Base-by-base conservation (phyloP, 345 rosid genomes). In the Brassica carinata region DNA sequence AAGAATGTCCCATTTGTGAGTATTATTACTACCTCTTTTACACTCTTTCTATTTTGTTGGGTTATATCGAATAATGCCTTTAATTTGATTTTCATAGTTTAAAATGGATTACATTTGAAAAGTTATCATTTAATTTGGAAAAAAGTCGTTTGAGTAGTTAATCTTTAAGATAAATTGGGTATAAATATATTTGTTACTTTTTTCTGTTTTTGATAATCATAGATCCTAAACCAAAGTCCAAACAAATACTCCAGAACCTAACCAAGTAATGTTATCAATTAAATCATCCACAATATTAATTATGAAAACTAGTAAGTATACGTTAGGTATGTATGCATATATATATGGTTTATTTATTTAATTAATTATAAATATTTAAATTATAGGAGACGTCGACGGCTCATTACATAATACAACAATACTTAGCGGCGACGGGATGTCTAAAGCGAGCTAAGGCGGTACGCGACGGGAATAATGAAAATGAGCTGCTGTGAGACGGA, bases 401-500 rank as follows among this genome's bases (percentile, higher is more conserved):
- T 4, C 86, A 87, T 83, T 95, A 95, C 65, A 94, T 92, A 30
- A 87, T 91, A 84, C 91, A 94, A n/a, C 98, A 94, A 59, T 94
- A 92, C 82, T 73, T 92, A 86, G 98, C 98, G 17, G 94, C 98
- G 2, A 87, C 98, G 10, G 97, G 98, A 19, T 86, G 95, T 78
- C 76, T 87, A 62, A 90, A 88, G 79, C 85, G 84, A 67, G 75
- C 87, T 18, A 92, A 87, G 31, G 57, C 89, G 9, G 83, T 95
- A 92, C 57, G 97, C 90, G 3, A 78, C 98, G 0, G 99, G 99
- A 1, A 79, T 76, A 38, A 90, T 95, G 84, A 91, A 91, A 85
- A 95, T 95, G 99, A 84, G 90, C 0, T 88, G 92, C 53, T 95
- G 99, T 58, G 96, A 95, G 73, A 95, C 99, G 1, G 99, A 95